phyloP scores from a whole-genome alignment of 768 basidiomycete species.

The Neoboletus brunneissimus region DNA sequence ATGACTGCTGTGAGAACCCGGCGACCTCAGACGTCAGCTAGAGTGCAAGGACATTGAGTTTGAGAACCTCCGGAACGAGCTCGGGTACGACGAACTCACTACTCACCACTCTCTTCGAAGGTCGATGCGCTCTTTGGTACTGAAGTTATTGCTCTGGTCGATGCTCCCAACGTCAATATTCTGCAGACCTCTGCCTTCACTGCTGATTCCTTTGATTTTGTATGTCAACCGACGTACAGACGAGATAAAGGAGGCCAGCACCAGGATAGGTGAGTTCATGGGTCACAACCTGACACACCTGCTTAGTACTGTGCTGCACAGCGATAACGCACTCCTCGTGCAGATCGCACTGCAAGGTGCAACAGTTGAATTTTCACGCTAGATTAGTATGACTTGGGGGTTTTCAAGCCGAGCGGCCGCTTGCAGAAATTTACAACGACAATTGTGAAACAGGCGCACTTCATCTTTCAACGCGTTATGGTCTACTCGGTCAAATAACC shows the following conservation, averaged over 20 bases:
- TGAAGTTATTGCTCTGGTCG: conserved; percentile 39
- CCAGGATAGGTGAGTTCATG: conserved; percentile 32
- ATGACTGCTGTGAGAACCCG: no score
- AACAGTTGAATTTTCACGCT: conserved; percentile 31
- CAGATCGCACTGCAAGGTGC: conserved; percentile 38
- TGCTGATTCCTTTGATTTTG: conserved; percentile 38
- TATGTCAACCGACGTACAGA: conserved; percentile 17
- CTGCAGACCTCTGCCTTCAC: conserved; percentile 46
- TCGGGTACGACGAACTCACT: no score
- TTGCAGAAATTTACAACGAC: conserved; percentile 36
- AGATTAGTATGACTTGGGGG: conserved; percentile 37
- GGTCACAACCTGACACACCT: conserved; percentile 25
- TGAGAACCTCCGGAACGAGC: no score
- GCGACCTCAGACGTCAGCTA: no score
- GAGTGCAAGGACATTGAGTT: no score
- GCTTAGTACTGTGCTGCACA: conserved; percentile 24
- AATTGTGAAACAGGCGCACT: conserved; percentile 43
- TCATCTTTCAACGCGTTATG: no score
- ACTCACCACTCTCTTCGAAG: conserved; percentile 27
- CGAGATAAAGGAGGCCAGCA: conserved; percentile 30
- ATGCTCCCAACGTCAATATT: conserved; percentile 47
- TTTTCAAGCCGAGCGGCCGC: conserved; percentile 27
- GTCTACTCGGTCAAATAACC: no score
- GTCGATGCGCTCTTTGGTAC: conserved; percentile 43
- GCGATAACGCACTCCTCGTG: conserved; percentile 38